Evolutionary conservation across 352 stramenopile species (phyloP), one percentile per base, ranked within the genome.

Genomic region (Phytophthora capsici): DNA sequence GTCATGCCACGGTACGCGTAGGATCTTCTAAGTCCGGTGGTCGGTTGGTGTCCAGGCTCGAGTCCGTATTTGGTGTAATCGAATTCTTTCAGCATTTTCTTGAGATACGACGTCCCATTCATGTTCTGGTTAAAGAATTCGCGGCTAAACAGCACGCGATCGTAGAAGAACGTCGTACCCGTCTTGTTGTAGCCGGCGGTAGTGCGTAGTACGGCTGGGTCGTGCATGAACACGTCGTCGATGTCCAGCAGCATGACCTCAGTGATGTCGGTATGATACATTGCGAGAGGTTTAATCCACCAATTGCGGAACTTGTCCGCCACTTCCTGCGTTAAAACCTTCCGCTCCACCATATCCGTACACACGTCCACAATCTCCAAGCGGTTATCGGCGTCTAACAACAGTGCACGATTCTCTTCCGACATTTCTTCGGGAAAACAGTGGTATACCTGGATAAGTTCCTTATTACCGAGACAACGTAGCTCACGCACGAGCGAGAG

Each of bases 151-250:
- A 86, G 81, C 38, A 88, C 78, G 20, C 76, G 80, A 53, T 91
- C 80, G 70, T 84, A 91, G 63, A 79, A 88, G 63, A 88, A 88
- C 0, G 78, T 75, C 7, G 79, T 85, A 16, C 77, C 77, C 2
- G 71, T 86, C 5, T 54, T 52, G 14, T 77, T 58, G 65, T 89
- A 89, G 55, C 69, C 73, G 4, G 68, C 56, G 0, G 76, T 68
- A 0, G 63, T 54, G 6, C 76, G 58, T 7, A 79, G 10, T 22
- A 70, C 37, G 4, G 57, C 44, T 12, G 78, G 71, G 50, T 86
- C 55, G 19, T 69, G 43, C 73, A 82, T 65, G 34, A 78, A 73
- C 54, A 86, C 64, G 13, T 77, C 80, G 45, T 76, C 75, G 2
- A 71, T 63, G 30, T 88, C 78, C 19, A 86, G 57, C 30, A 88